Conservation (phyloP, 1,284 basidiomycete species). For the Irpex lacteus region DNA sequence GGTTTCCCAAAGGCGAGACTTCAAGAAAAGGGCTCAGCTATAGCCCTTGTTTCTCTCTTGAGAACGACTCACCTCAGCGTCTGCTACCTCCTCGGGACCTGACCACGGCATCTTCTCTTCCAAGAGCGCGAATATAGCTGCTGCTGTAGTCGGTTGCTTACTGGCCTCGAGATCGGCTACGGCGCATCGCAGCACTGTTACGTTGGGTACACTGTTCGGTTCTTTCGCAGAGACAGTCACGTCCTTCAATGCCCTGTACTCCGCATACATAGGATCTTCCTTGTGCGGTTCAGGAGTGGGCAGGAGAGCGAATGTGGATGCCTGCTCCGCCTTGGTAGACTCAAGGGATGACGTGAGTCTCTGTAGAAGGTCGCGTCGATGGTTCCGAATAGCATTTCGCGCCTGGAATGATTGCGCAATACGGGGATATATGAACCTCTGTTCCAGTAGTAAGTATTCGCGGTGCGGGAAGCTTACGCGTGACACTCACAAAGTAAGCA, state of each 20-base stretch:
- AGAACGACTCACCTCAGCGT: conserved; percentile 46
- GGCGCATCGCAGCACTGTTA: conserved; percentile 61
- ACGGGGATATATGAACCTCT: conserved; percentile 70
- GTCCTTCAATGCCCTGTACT: conserved; percentile 47
- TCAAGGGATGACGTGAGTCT: conserved; percentile 52
- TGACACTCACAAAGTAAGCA: conserved; percentile 44
- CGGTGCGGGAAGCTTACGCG: background rate
- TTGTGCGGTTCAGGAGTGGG: conserved; percentile 48
- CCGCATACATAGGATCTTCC: conserved; percentile 45
- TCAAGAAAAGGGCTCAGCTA: conserved; percentile 5
- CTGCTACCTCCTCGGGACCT: conserved; percentile 42
- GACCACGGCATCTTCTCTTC: conserved; percentile 59
- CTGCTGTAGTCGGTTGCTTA: conserved; percentile 46
- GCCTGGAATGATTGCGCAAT: conserved; percentile 57
- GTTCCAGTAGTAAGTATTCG: conserved; percentile 1
- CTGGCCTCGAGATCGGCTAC: conserved; percentile 46
- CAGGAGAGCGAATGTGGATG: conserved; percentile 49
- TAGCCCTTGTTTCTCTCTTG: conserved; percentile 1
- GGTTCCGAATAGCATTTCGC: conserved; percentile 53
- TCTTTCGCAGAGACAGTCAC: conserved; percentile 35
- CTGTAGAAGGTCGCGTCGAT: conserved; percentile 53
- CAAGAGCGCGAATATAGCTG: conserved; percentile 56
- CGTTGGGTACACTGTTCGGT: conserved; percentile 39
- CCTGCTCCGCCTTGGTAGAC: conserved; percentile 50
- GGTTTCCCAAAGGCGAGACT: conserved; percentile 61